Evolutionary conservation across 1,284 basidiomycete species (phyloP).

Genomic region (Sanghuangporus sanghuang): DNA sequence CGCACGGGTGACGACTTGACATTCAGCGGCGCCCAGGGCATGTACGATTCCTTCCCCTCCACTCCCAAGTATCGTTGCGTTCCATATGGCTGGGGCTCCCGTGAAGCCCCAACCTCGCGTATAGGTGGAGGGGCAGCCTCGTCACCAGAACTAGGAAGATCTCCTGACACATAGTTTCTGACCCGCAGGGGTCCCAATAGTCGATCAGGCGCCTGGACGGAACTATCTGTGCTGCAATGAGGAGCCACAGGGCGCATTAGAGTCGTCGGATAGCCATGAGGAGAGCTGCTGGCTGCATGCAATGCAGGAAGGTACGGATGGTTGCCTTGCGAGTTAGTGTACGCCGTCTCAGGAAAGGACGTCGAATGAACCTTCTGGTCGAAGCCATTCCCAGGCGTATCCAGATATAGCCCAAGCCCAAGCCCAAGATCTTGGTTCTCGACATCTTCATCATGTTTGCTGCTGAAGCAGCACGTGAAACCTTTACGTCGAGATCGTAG

Average conservation of each 20-base stretch:
- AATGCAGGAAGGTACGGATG: neutral
- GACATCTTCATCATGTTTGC: constrained; percentile 11
- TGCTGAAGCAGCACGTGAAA: constrained; percentile 6
- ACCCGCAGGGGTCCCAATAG: constrained; percentile 12
- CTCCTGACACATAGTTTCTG: constrained; percentile 15
- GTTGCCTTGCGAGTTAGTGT: neutral
- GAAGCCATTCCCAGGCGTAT: neutral
- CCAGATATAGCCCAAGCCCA: constrained; percentile 15
- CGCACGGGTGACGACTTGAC: neutral
- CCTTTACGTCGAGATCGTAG: constrained; percentile 9
- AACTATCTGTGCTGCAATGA: neutral
- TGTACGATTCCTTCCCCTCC: neutral
- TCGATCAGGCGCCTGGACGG: neutral
- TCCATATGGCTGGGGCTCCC: neutral
- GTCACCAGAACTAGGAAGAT: constrained; percentile 15
- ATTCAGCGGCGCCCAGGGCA: constrained; percentile 13
- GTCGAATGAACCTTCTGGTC: neutral
- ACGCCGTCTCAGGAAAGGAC: neutral
- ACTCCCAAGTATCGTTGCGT: constrained; percentile 7
- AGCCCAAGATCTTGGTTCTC: constrained; percentile 13
- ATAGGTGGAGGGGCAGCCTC: constrained; percentile 1
- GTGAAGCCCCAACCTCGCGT: neutral
- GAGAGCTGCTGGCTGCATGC: neutral
- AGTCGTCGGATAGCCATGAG: neutral
- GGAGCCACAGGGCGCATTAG: constrained; percentile 1